Evolutionary conservation across 352 stramenopile species (phyloP).

Genomic region (Pythium plurisporium): DNA sequence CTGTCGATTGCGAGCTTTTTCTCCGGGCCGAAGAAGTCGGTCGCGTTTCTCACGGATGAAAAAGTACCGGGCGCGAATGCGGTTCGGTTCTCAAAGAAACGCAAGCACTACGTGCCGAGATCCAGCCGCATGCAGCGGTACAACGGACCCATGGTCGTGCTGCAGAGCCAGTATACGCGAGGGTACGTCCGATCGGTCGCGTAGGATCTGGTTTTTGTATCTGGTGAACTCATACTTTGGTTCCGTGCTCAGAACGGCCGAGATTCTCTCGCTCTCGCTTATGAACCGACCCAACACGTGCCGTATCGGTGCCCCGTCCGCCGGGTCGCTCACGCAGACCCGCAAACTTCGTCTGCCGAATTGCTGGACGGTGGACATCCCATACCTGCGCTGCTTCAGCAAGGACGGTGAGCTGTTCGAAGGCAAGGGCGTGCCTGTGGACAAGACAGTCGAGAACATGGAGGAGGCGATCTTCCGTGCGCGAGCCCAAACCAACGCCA

Average conservation of each 20-base stretch:
- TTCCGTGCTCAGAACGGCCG: conserved; percentile 39
- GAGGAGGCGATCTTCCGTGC: conserved; percentile 16
- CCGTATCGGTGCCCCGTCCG: conserved; percentile 51
- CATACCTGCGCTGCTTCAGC: conserved; percentile 67
- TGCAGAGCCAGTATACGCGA: conserved; percentile 74
- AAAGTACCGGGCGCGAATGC: conserved; percentile 35
- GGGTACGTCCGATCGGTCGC: conserved; percentile 34
- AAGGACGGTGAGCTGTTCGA: conserved; percentile 56
- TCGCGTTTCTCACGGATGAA: conserved; percentile 70
- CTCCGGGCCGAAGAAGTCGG: conserved; percentile 32
- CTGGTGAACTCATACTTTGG: no score
- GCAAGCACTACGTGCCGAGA: conserved; percentile 61
- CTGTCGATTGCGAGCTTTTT: conserved; percentile 79
- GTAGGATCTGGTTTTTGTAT: background rate
- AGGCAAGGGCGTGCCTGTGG: conserved; percentile 54
- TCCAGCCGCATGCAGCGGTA: conserved; percentile 53
- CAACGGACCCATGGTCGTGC: conserved; percentile 56
- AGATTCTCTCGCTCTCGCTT: conserved; percentile 64
- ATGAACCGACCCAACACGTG: conserved; percentile 58
- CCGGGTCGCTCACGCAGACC: conserved; percentile 59
- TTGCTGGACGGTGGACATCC: conserved; percentile 80
- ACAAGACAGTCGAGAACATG: conserved; percentile 32
- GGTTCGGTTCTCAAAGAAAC: conserved; percentile 44
- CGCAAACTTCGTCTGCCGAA: conserved; percentile 71
- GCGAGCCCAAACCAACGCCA: background rate